phyloP scores from a whole-genome alignment of 2,329 filamentous ascomycete genomes.

The Xylaria sp. region DNA sequence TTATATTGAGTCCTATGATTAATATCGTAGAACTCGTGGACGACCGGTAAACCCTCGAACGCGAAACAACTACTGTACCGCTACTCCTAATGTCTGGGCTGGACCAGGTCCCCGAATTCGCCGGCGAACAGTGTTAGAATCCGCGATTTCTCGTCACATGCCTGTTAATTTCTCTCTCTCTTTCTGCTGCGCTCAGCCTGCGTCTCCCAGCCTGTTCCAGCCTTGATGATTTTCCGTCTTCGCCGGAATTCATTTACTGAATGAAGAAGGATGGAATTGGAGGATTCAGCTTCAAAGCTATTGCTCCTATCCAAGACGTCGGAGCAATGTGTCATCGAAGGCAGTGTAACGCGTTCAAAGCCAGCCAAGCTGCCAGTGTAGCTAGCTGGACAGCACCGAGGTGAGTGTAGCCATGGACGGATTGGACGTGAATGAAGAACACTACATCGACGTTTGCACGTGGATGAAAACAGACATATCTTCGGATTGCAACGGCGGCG shows the following conservation, averaged over 20 bases:
- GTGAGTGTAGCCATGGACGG: constrained; percentile 21
- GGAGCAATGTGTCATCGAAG: constrained; percentile 30
- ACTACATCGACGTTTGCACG: constrained; percentile 32
- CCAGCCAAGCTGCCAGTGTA: neutral
- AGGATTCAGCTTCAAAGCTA: constrained; percentile 29
- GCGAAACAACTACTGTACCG: neutral
- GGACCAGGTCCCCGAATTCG: constrained; percentile 3
- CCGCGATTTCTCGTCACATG: constrained; percentile 19
- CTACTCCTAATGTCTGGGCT: neutral
- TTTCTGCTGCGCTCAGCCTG: constrained; percentile 17
- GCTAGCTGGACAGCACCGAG: constrained; percentile 15
- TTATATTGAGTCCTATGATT: constrained; percentile 4
- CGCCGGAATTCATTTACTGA: constrained; percentile 2
- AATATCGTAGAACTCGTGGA: constrained; percentile 7
- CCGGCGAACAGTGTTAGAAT: constrained; percentile 16
- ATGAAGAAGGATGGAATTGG: constrained; percentile 14
- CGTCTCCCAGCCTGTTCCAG: constrained; percentile 13
- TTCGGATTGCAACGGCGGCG: constrained; percentile 37
- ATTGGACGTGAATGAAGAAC: constrained; percentile 26
- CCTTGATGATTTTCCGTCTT: constrained; percentile 4
- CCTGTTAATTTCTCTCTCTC: constrained; percentile 3
- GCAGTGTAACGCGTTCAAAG: constrained; percentile 34
- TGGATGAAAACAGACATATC: constrained; percentile 36
- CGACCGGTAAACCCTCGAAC: neutral
- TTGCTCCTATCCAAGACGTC: constrained; percentile 21